Base-by-base conservation (phyloP, 352 stramenopile species). In the Phytophthora europaea region DNA sequence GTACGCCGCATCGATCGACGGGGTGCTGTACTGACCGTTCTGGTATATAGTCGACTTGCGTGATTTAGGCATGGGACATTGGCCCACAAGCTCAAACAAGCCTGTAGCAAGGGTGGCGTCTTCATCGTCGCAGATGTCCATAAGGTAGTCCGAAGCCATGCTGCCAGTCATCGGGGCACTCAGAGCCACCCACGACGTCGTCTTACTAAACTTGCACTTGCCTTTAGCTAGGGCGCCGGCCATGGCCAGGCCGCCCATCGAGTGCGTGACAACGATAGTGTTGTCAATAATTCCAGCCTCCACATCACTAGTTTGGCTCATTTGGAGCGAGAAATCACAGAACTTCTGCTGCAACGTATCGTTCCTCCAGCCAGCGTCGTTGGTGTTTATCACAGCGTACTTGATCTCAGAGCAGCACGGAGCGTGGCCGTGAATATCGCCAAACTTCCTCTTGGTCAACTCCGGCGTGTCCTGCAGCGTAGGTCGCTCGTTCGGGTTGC, bases 341-440 rank as follows among this genome's bases (percentile, higher is more conserved):
- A 81, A 77, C 12, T 71, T 67, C 8, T 85, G 28, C 40, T 89
- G 81, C 4, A 91, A 40, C 0, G 43, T 61, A 1, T 72, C 72
- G 53, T 85, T 78, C 33, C 71, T 83, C 85, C 85, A 92, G 1
- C 57, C 76, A 22, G 65, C 67, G 61, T 84, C 58, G 6, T 68
- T 54, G 3, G 81, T 90, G 61, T 92, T 79, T 16, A 90, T 18
- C 1, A 82, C 60, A 0, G 77, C 74, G 52, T 84, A 90, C 54
- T 87, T 85, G 57, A 88, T 67, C 16, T 34, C 52, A 0, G 69
- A 72, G 36, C 73, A 80, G 64, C 70, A 80, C 22, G 73, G 73
- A 28, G 73, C 73, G 16, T 80, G 65, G 10, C 55, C 65, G 28
- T 67, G 36, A 0, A 80, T 73, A n/a, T 74, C 57, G 4, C 73